Base-by-base conservation (phyloP, 2,329 filamentous ascomycete species). In the Sclerotinia minor region DNA sequence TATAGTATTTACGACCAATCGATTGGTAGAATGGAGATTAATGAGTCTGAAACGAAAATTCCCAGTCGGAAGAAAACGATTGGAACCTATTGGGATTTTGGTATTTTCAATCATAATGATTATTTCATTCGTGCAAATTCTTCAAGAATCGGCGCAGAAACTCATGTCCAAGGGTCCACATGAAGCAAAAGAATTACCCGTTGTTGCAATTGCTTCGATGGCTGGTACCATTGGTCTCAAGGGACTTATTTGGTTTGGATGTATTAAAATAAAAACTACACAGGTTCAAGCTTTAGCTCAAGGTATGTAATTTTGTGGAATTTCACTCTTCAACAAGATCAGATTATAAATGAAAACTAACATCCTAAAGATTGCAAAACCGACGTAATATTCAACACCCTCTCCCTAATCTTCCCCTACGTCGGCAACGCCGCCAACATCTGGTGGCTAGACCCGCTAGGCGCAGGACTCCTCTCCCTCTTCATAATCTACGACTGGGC, bases 401-500 rank as follows among this genome's bases (percentile, higher is more conserved):
- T 87, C 3, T 87, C 85, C 1, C 80, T 88, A 0, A 78, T 86
- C 5, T 88, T 88, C 73, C 85, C 85, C 0, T 79, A 87, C 47
- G 81, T 89, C 52, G 87, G 87, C 2, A 79, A 84, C 70, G 78
- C 82, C 53, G 79, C 83, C 4, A 76, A 83, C 32, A 73, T 87
- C 26, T 89, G 87, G 87, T 89, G 87, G 87, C 80, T 90, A 5
- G 87, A 90, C 74, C 78, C 81, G 6, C 79, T 83, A 0, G 87
- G 87, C 64, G 87, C 87, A 0, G 82, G 82, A 0, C 72, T 89
- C 0, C 79, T 90, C 0, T 88, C 87, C 0, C 78, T 89, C 3
- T 88, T 84, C 79, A 88, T 90, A 76, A 89, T 89, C 72, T 87
- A 84, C 78, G 87, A 90, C 77, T 89, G 87, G 87, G 83, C 82